Conservation (phyloP, 2,329 filamentous ascomycete species). For the Epicoccum sorghinum region DNA sequence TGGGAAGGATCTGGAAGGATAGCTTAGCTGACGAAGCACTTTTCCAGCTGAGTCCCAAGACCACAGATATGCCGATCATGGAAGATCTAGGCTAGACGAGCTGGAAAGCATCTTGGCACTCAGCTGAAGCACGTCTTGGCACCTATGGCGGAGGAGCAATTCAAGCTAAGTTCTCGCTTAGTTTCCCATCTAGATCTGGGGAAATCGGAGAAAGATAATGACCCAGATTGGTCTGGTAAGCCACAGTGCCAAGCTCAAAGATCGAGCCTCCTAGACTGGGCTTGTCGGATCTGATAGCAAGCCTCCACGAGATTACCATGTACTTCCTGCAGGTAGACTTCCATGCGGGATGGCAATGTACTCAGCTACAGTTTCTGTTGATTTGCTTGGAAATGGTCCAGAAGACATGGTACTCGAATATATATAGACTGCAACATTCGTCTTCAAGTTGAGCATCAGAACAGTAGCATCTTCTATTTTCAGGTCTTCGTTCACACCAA, state of each 20-base stretch:
- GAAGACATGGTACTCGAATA: background rate
- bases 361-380: background rate
- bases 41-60: background rate
- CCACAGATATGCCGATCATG: background rate
- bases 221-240: background rate
- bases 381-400: background rate
- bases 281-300: background rate
- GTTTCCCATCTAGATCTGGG: background rate
- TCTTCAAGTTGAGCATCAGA: background rate
- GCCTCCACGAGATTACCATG: background rate
- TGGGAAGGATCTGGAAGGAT: background rate
- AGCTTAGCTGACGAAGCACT: background rate
- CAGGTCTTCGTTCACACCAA: background rate
- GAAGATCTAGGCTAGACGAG: background rate
- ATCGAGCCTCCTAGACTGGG: background rate
- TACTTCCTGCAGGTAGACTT: background rate
- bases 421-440: background rate
- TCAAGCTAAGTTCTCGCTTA: background rate
- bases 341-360: background rate
- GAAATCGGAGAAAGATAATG: background rate
- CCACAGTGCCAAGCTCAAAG: background rate
- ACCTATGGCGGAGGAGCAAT: background rate
- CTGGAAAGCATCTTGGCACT: background rate
- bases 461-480: background rate
- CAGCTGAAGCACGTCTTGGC: background rate